These are phyloP conservation scores for Persicaria tinctoria DNA, from an alignment of 148 eudicot species.

Conservation along the genomic window DNA sequence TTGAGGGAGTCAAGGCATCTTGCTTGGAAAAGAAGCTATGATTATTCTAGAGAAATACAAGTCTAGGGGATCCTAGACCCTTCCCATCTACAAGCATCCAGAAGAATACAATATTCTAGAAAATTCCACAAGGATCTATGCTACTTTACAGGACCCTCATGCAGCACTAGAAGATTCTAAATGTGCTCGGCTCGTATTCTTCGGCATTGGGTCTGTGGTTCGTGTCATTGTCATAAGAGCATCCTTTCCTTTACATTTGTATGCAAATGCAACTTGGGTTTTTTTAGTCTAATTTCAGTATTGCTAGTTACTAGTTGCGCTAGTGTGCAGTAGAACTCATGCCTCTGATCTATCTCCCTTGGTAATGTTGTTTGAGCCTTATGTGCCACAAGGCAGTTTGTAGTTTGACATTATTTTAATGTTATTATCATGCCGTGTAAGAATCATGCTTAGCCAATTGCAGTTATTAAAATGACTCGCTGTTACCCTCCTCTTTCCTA, in stretches of 20 bases:
- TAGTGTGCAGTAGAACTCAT: not conserved
- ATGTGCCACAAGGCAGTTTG: not conserved
- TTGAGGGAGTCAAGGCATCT: no score
- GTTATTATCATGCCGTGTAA: not conserved
- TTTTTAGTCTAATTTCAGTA: not conserved
- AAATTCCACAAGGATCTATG: no score
- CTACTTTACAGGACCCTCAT: no score
- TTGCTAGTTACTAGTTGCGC: not conserved
- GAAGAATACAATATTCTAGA: no score
- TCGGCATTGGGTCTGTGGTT: no score
- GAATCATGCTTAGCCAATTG: not conserved
- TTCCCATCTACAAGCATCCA: no score
- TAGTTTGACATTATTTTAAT: not conserved
- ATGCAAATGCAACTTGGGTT: not conserved
- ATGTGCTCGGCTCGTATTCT: no score
- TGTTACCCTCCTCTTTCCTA: not conserved
- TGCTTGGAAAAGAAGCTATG: no score
- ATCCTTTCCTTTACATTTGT: conserved; percentile 3
- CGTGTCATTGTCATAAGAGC: not conserved
- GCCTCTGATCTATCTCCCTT: not conserved
- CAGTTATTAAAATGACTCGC: not conserved
- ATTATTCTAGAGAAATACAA: no score
- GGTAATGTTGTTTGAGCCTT: not conserved
- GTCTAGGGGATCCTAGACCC: no score
- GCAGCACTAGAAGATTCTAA: no score